Evolutionary conservation across 2,329 filamentous ascomycete genomes (phyloP), one percentile per base, ranked within the genome.

Genomic region (Cytospora leucostoma): DNA sequence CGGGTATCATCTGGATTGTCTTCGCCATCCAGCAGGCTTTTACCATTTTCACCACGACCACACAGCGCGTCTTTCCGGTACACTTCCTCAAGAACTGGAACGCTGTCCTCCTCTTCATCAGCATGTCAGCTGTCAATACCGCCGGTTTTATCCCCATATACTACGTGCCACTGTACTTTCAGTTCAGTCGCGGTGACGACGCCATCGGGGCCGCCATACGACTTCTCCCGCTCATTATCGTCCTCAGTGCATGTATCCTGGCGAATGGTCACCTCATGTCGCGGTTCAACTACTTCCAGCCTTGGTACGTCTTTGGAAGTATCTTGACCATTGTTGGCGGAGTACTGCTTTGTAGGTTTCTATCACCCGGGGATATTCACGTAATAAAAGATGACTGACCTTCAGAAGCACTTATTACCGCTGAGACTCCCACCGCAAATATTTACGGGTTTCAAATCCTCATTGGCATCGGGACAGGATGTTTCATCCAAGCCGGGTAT

Each of bases 251-350:
- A 3, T 21, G 17, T 19, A 58, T 58, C 56, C 44, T 58, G 6
- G 38, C 56, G 4, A 58, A 58, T 33, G 56, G 56, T 4, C 56
- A 58, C 37, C 40, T 58, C 40, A 58, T 58, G 56, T 47, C 56
- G 1, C 56, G 56, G 15, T 58, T 58, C 56, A 58, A 40, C n/a
- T 32, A 58, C 44, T 58, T 58, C 27, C 56, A 58, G 56, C 56
- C 56, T 33, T 58, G 56, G 56, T 58, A 58, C 32, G 33, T 58
- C 37, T 15, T 47, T 27, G 56, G 56, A 7, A 58, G 56, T 35
- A 19, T 58, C 17, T 40, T 58, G 13, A 55, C 21, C 3, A 10
- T 55, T 10, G n/a, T 55, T 19, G 52, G 52, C 15, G 52, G 52
- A 15, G 52, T 55, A 13, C 52, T 55, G 7, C 34, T 55, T 5